phyloP scores from a whole-genome alignment of 768 basidiomycete genomes.

The Boletus pseudo-olivaceus region DNA sequence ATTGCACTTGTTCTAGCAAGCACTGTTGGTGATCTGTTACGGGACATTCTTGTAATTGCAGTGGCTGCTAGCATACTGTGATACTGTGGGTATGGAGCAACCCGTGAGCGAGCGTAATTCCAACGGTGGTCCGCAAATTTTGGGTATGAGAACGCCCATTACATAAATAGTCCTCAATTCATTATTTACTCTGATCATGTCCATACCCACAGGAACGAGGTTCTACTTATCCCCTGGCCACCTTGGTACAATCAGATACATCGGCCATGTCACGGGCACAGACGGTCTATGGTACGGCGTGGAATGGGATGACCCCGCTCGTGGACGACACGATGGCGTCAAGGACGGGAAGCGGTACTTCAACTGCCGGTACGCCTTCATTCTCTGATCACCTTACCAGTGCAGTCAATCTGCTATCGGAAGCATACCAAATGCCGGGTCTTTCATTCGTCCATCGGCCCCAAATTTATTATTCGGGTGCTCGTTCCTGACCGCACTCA shows the following conservation, averaged over 20 bases:
- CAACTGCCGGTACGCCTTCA: constrained; percentile 54
- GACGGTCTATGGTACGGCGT: constrained; percentile 87
- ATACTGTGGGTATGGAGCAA: constrained; percentile 16
- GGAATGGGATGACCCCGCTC: constrained; percentile 85
- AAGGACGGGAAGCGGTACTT: constrained; percentile 82
- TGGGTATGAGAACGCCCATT: constrained; percentile 6
- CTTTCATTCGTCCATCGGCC: constrained; percentile 75
- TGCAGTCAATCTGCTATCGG: constrained; percentile 7
- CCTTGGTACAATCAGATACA: constrained; percentile 67
- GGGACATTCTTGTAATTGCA: constrained; percentile 29
- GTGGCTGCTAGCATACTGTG: constrained; percentile 28
- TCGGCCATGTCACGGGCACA: constrained; percentile 61
- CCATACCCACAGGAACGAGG: constrained; percentile 48
- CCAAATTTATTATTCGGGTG: constrained; percentile 49
- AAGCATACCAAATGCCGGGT: constrained; percentile 64
- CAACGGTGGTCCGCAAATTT: constrained; percentile 6
- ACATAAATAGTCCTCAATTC: constrained; percentile 10
- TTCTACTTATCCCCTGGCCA: constrained; percentile 46
- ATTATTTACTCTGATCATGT: constrained; percentile 1
- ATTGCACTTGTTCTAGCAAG: constrained; percentile 31
- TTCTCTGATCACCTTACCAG: constrained; percentile 11
- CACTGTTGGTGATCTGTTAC: constrained; percentile 24
- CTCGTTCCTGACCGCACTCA: constrained; percentile 73
- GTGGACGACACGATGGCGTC: constrained; percentile 86
- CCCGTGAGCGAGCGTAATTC: neutral